Evolutionary conservation across 257 asterid genomes (phyloP).

Genomic region (Petunia axillaris): DNA sequence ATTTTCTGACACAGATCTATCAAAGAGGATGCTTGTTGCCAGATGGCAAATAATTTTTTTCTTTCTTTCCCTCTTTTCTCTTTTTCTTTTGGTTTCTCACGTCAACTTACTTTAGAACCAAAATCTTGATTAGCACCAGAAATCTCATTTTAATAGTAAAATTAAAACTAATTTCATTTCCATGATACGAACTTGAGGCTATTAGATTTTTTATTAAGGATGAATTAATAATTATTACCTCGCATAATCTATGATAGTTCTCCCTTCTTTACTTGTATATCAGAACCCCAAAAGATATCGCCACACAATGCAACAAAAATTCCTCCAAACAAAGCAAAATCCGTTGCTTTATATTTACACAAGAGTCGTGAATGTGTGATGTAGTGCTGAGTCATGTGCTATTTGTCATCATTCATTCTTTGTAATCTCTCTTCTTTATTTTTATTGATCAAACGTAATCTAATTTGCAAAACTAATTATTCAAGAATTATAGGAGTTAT

Average conservation of each 20-base stretch:
- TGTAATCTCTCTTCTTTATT: not conserved
- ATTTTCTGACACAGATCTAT: not conserved
- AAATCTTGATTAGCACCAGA: too few species aligned
- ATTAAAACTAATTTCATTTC: too few species aligned
- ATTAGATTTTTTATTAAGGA: too few species aligned
- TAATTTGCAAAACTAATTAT: too few species aligned
- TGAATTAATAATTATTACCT: too few species aligned
- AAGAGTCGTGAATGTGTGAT: not conserved
- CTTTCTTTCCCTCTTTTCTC: too few species aligned
- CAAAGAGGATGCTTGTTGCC: slow-evolving; percentile 13
- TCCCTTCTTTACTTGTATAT: not conserved
- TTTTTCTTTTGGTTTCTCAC: too few species aligned
- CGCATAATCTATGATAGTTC: too few species aligned
- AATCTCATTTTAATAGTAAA: too few species aligned
- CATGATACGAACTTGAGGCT: too few species aligned
- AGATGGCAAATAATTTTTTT: not conserved
- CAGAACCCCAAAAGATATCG: not conserved
- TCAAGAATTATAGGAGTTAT: too few species aligned
- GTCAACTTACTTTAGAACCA: too few species aligned
- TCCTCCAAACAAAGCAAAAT: not conserved
- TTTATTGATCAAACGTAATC: not conserved
- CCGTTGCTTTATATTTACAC: not conserved
- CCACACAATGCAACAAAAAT: not conserved
- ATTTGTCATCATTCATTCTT: not conserved
- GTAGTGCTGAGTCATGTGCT: not conserved